Evolutionary conservation across 352 stramenopile species (phyloP), one percentile per base, ranked within the genome.

Genomic region (Blastocystis sp.): DNA sequence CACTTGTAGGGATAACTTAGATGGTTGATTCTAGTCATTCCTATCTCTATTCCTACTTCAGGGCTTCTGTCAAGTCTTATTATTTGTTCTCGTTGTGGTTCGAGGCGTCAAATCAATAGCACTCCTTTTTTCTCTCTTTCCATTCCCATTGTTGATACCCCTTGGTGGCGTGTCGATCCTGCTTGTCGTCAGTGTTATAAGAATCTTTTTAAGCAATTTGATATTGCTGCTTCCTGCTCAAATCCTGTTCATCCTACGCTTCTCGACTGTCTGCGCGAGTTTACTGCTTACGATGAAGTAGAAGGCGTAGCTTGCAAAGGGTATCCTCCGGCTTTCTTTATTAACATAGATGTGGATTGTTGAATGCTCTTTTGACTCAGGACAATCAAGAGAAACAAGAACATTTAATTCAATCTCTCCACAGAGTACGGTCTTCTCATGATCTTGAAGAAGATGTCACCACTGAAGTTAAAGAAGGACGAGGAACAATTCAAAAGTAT

Each of bases 241-340:
- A 84, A 68, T 56, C 51, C 73, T 5, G 30, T 84, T 11, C 51
- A 84, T 40, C 30, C 73, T 4, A 84, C 73, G 11, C 56, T 84
- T 13, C 27, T 84, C 17, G 73, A 84, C 51, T 84, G 73, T 84
- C 73, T 84, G 19, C 73, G 73, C n/a, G n/a, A 68, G n/a, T 84
- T 66, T n/a, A 84, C 73, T 22, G 48, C 73, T 17, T 30, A 33
- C 22, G 54, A 62, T n/a, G 73, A 84, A 64, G 30, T 84, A 3
- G 73, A 84, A 22, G 73, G 56, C 15, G 73, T 84, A 1, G 17
- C 13, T 0, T 84, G 73, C 73, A 35, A 84, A 44, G 73, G 73
- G 66, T 78, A n/a, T 11, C 57, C 24, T 30, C 4, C 11, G 3
- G 53, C 13, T 56, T 19, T 53, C 13, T 1, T 56, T n/a, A 1